Base-by-base conservation (phyloP, 495 filamentous ascomycete genomes). In the Chaetomium tenue region DNA sequence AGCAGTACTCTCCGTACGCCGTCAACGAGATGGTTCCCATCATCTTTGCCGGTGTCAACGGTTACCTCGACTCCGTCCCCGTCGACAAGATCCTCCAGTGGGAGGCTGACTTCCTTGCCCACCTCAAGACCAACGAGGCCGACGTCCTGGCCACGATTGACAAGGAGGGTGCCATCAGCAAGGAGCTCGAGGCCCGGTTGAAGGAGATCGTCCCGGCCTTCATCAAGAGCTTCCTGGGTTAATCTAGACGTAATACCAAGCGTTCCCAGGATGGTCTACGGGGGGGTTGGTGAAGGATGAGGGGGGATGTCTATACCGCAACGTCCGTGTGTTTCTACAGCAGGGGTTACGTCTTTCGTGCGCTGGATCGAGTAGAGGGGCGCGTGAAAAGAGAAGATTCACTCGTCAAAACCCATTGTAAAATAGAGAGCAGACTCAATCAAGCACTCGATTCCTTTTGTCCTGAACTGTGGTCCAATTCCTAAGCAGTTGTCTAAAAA, bases 11-110 rank as follows among this genome's bases (percentile, higher is more conserved):
- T 44, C 94, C 94, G 72, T 98, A 98, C 94, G 90, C 91, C 72
- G 94, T 98, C 71, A 91, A 93, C 84, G 94, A 98, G 82, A 97
- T 98, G 92, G 94, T 98, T 83, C 94, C 94, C 68, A 88, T 98
- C 67, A 98, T 98, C 85, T 98, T 88, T 83, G 94, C 94, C 72
- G 94, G 94, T 93, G 91, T 98, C 80, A 98, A 98, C 80, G 94
- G 94, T 82, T 83, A 85, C 81, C 88, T 97, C 67, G 93, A 97
- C 83, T 77, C 68, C 68, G 86, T 97, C 68, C 93, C 93, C 64
- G 93, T 96, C 70, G 77, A 67, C 82, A 93, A 90, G 86, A 88
- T 97, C 75, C 87, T 92, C 64, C 77, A 83, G 72, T 97, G 94
- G 90, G 94, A 98, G 84, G 68, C 88, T 72, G 95, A 98, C 81